phyloP scores from a whole-genome alignment of 1,284 basidiomycete genomes.

The Ustilago hordei region DNA sequence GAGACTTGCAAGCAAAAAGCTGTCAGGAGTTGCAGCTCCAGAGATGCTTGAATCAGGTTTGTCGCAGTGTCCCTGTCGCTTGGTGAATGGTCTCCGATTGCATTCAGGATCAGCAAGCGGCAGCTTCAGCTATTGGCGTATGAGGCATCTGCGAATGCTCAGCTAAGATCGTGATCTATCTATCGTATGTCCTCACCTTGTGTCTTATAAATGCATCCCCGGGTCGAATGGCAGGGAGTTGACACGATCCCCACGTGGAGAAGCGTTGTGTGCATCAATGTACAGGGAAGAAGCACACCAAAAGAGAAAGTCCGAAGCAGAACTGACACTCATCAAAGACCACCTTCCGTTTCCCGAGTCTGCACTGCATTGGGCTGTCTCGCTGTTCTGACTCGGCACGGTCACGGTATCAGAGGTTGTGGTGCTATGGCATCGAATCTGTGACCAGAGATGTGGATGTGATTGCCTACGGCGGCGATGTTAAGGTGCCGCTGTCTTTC shows the following conservation, averaged over 20 bases:
- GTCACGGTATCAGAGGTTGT: neutral
- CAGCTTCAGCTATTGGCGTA: constrained; percentile 1
- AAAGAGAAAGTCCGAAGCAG: neutral
- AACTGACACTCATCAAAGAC: neutral
- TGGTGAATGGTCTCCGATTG: neutral
- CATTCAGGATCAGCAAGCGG: neutral
- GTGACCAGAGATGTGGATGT: neutral
- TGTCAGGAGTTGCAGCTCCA: neutral
- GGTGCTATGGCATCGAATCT: neutral
- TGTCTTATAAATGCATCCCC: neutral
- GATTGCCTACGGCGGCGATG: neutral
- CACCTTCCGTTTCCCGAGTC: constrained; percentile 1
- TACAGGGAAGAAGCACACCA: neutral
- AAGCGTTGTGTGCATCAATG: constrained; percentile 2
- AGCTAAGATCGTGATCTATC: neutral
- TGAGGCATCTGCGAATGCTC: neutral
- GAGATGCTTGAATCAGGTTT: neutral
- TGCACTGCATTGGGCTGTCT: neutral
- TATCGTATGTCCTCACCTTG: neutral
- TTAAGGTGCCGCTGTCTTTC: neutral
- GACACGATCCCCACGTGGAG: neutral
- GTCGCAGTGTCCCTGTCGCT: neutral
- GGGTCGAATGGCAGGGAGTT: neutral
- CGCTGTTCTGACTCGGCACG: neutral
- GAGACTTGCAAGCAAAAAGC: neutral